Percentiles rank a stretch among this genome's conserved stretches.
Evolutionary conservation across 2,329 filamentous ascomycete species (phyloP).

Genomic region (Dryadomyces sulphureus): DNA sequence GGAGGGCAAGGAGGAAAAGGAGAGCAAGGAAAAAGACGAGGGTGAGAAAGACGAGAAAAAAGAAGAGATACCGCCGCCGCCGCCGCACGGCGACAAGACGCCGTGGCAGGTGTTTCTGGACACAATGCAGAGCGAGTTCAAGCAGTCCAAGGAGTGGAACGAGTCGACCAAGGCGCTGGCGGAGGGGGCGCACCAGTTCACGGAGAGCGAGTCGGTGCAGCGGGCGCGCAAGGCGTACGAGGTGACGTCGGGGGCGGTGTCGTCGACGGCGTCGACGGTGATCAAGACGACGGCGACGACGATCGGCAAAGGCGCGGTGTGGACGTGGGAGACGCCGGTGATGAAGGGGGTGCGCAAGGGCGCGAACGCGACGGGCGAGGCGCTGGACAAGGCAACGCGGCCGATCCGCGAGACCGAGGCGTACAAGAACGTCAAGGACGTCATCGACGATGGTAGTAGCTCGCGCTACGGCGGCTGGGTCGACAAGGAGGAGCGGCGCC

Average conservation of each 20-base stretch:
- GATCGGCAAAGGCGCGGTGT: slow-evolving; percentile 80
- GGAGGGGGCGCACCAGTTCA: slow-evolving; percentile 77
- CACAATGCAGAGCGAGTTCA: slow-evolving; percentile 86
- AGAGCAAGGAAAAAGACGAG: slow-evolving; percentile 32
- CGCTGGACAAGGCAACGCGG: slow-evolving; percentile 85
- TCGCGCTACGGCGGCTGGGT: slow-evolving; percentile 93
- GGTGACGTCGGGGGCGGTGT: slow-evolving; percentile 70
- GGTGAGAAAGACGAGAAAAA: slow-evolving; percentile 37
- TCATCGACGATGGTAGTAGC: slow-evolving; percentile 93
- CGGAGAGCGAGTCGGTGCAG: slow-evolving; percentile 82
- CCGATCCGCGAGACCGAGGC: slow-evolving; percentile 90
- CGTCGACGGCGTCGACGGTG: slow-evolving; percentile 62
- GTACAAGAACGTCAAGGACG: slow-evolving; percentile 87
- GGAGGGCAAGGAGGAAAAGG: slow-evolving; percentile 27
- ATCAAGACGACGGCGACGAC: slow-evolving; percentile 74
- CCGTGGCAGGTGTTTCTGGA: slow-evolving; percentile 98
- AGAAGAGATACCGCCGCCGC: slow-evolving; percentile 65
- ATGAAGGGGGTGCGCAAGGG: slow-evolving; percentile 84
- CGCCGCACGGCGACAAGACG: slow-evolving; percentile 95
- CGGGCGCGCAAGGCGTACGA: slow-evolving; percentile 76
- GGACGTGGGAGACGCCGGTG: slow-evolving; percentile 93
- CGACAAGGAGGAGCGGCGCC: slow-evolving; percentile 86
- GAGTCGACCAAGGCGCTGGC: slow-evolving; percentile 93
- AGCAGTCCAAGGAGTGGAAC: slow-evolving; percentile 97
- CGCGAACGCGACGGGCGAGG: slow-evolving; percentile 71